Evolutionary conservation across 208 protist species (phyloP), one percentile per base, ranked within the genome.

Genomic region (Trypanosoma avium): DNA sequence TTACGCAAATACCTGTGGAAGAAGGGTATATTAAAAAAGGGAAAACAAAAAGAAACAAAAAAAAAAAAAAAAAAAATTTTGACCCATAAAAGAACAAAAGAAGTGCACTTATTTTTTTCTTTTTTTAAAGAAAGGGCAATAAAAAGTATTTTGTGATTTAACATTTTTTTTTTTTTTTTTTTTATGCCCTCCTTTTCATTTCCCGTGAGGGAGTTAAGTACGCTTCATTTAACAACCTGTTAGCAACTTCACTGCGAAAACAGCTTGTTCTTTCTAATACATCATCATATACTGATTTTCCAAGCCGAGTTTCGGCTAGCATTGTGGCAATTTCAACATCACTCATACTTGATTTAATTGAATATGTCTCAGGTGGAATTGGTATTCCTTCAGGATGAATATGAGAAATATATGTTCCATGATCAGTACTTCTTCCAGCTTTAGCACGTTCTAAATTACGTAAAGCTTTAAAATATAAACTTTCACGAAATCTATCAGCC

Each of bases 231-330:
- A 77, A 50, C 35, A 71, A 45, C 22, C 40, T 4, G 40, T 71
- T 80, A 50, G 38, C 50, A 9, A 59, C 49, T 24, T 53, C 21
- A 2, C 67, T 58, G 17, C 87, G 83, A 52, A 93, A 77, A 35
- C 72, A 47, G 10, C 73, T 48, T 0, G 82, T 83, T 17, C 84
- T 66, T 5, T 78, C 60, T 22, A 94, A 67, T 9, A 91, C 66
- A 71, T 91, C 84, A 69, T 94, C 87, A 62, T 94, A 94, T 12
- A 94, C 87, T 4, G 77, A 90, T 15, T 73, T 67, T 10, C 70
- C 68, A 27, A 42, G 22, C n/a, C 87, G 75, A 10, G 84, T 90
- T 53, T 83, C 75, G 2, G 77, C 74, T 2, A 94, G 72, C 73
- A 84, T 50, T 21, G 61, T 78, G 9, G 87, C 83, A 26, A 94